phyloP scores from a whole-genome alignment of 495 filamentous ascomycete genomes.

The Xylaria palmicola region DNA sequence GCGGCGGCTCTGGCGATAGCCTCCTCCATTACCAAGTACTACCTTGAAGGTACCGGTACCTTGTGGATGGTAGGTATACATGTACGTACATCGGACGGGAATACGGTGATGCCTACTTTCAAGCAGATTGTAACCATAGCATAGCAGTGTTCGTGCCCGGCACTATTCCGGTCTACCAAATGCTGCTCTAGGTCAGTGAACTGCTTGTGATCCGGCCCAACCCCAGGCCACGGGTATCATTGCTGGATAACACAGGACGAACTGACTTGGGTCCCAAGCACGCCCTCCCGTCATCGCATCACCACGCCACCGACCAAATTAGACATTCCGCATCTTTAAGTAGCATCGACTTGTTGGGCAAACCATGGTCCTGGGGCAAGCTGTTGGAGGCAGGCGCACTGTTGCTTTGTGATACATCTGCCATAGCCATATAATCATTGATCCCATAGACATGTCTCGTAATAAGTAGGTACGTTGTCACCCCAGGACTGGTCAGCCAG shows the following conservation, averaged over 20 bases:
- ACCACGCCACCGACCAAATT: neutral
- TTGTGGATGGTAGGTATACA: too few relatives aligned
- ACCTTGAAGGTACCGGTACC: too few relatives aligned
- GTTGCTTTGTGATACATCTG: neutral
- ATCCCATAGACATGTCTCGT: neutral
- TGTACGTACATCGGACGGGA: too few relatives aligned
- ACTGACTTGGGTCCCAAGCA: neutral
- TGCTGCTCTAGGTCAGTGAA: too few relatives aligned
- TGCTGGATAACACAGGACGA: slow-evolving; percentile 2
- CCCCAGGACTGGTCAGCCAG: neutral
- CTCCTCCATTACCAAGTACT: too few relatives aligned
- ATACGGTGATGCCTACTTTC: too few relatives aligned
- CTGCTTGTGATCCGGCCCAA: neutral
- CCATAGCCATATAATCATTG: too few relatives aligned
- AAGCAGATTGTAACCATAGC: too few relatives aligned
- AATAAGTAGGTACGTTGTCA: neutral
- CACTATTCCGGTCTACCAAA: too few relatives aligned
- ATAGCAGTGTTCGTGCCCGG: too few relatives aligned
- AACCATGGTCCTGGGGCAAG: neutral
- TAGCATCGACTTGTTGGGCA: neutral
- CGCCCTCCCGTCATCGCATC: too few relatives aligned
- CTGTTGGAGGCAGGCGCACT: neutral
- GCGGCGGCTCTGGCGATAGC: too few relatives aligned
- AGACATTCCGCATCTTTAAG: neutral
- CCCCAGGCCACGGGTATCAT: slow-evolving; percentile 9